These are phyloP conservation scores for Apiosordaria backusii DNA, from an alignment of 495 filamentous ascomycete genomes.

Conservation along the genomic window DNA sequence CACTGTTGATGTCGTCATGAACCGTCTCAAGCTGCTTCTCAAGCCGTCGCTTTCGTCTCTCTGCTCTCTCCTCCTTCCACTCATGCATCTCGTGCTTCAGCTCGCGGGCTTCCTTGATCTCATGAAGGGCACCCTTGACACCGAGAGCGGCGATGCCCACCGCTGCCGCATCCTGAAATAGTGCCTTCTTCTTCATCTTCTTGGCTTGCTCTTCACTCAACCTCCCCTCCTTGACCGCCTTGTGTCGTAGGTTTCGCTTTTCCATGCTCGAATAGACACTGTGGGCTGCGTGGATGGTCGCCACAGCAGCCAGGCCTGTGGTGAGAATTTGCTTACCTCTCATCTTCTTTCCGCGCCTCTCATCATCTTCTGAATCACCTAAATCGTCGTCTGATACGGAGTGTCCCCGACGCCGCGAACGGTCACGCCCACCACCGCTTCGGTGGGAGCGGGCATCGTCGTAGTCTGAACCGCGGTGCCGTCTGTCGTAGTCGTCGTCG, in stretches of 20 bases:
- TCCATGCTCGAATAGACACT: conserved; percentile 73
- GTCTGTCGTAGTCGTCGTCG: conserved; percentile 28
- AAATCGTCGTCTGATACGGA: conserved; percentile 53
- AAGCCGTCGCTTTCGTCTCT: conserved; percentile 39
- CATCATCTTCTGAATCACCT: conserved; percentile 74
- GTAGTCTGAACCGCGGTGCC: conserved; percentile 53
- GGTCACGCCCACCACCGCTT: conserved; percentile 35
- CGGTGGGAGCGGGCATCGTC: conserved; percentile 44
- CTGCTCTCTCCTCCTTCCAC: conserved; percentile 41
- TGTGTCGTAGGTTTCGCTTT: conserved; percentile 64
- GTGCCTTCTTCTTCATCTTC: conserved; percentile 69
- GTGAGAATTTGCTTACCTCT: conserved; percentile 80
- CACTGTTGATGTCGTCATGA: background rate
- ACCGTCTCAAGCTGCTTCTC: conserved; percentile 30
- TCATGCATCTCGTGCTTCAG: conserved; percentile 38
- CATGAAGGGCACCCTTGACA: conserved; percentile 75
- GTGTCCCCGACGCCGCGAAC: conserved; percentile 28
- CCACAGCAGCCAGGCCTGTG: conserved; percentile 77
- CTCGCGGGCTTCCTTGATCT: conserved; percentile 51
- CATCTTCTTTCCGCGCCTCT: conserved; percentile 70
- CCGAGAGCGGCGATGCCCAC: conserved; percentile 82
- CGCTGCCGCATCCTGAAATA: conserved; percentile 70
- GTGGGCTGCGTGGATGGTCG: conserved; percentile 85
- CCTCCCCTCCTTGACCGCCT: conserved; percentile 68
- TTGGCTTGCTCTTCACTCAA: conserved; percentile 71